Conservation (phyloP, 805 yeast genomes). For the Schwanniomyces polymorphus region DNA sequence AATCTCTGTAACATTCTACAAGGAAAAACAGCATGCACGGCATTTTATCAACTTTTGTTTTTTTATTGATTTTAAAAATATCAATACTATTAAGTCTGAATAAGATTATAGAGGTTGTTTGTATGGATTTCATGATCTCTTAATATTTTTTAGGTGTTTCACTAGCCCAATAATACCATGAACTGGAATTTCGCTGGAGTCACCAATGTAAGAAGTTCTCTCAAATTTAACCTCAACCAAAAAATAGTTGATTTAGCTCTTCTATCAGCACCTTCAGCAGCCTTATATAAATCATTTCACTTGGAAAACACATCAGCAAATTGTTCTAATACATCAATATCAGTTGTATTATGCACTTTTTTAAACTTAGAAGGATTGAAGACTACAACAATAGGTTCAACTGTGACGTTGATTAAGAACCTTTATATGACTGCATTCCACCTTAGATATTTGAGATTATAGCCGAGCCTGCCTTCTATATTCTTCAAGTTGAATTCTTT, state of each 20-base stretch:
- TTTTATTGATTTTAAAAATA: not conserved
- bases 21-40: not conserved
- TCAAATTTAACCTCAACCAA: slow-evolving; percentile 86
- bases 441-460: too few species aligned
- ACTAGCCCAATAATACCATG: slow-evolving; percentile 67
- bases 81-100: not conserved
- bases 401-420: too few species aligned
- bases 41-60: not conserved
- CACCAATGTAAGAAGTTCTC: slow-evolving; percentile 83
- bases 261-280: slow-evolving; percentile 65
- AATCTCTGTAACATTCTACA: not conserved
- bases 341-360: too few species aligned
- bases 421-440: too few species aligned
- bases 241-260: slow-evolving; percentile 79
- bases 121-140: not conserved
- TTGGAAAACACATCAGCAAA: slow-evolving; percentile 63
- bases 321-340: slow-evolving; percentile 87
- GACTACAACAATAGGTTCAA: too few species aligned
- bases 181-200: slow-evolving; percentile 73
- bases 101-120: not conserved
- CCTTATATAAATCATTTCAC: slow-evolving; percentile 54
- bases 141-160: not conserved
- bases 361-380: too few species aligned
- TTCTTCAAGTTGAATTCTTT: too few species aligned
- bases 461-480: too few species aligned